Percentiles rank a stretch among this genome's conserved stretches.
Evolutionary conservation across 352 stramenopile genomes (phyloP).

Genomic region (Halophytophthora batemanensis): DNA sequence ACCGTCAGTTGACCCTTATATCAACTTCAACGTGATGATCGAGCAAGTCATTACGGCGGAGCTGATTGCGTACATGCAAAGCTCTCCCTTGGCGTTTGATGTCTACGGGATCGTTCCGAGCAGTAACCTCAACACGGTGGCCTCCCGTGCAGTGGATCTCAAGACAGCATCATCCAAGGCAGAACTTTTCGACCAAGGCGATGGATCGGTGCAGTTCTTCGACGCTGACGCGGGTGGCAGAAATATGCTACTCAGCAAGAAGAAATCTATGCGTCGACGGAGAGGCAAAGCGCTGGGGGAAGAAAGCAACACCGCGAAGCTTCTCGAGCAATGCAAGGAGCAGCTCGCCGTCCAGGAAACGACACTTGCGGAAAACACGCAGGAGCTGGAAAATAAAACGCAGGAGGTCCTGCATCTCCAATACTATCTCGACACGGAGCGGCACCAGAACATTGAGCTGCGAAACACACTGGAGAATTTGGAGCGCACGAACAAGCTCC

Average conservation of each 20-base stretch:
- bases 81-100: slow-evolving; percentile 48
- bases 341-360: slow-evolving; percentile 53
- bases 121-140: slow-evolving; percentile 73
- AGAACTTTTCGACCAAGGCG: slow-evolving; percentile 17
- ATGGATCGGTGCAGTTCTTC: slow-evolving; percentile 47
- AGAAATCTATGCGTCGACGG: slow-evolving; percentile 41
- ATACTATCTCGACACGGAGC: slow-evolving; percentile 26
- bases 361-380: slow-evolving; percentile 54
- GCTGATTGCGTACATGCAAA: slow-evolving; percentile 40
- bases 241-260: slow-evolving; percentile 41
- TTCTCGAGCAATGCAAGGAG: slow-evolving; percentile 43
- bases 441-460: slow-evolving; percentile 28
- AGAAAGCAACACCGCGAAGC: slow-evolving; percentile 23
- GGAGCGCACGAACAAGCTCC: slow-evolving; percentile 53
- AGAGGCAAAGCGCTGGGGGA: slow-evolving; percentile 29
- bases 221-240: slow-evolving; percentile 39
- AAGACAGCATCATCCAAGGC: slow-evolving; percentile 14
- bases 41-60: slow-evolving; percentile 52
- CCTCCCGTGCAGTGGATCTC: slow-evolving; percentile 40
- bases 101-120: slow-evolving; percentile 75
- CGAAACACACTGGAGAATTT: slow-evolving; percentile 47
- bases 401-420: slow-evolving; percentile 45
- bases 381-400: slow-evolving; percentile 56
- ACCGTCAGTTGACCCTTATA: slow-evolving; percentile 52
- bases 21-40: slow-evolving; percentile 58